Evolutionary conservation across 2,329 filamentous ascomycete species (phyloP).

Genomic region (Aspergillus ustus): DNA sequence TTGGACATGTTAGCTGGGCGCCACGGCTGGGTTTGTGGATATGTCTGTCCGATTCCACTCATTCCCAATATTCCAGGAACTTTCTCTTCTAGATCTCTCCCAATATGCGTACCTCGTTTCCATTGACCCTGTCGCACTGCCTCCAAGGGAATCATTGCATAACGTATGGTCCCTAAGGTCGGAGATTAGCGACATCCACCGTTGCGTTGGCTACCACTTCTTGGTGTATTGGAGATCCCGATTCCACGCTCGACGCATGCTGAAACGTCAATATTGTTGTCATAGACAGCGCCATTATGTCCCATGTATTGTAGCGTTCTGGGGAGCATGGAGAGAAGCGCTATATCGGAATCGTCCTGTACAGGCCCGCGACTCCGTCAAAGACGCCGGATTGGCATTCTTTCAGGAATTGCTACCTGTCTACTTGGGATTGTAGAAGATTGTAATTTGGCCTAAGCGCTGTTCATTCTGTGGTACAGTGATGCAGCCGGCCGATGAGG

Average conservation of each 20-base stretch:
- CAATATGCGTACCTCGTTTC: not conserved
- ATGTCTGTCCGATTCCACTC: not conserved
- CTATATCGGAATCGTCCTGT: not conserved
- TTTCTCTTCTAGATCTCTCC: not conserved
- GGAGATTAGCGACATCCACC: slow-evolving; percentile 73
- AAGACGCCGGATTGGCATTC: slow-evolving; percentile 1
- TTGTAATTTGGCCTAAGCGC: not conserved
- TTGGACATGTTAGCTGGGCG: not conserved
- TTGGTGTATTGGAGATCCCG: slow-evolving; percentile 63
- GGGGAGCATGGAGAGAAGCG: not conserved
- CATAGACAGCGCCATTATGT: slow-evolving; percentile 55
- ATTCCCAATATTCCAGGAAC: not conserved
- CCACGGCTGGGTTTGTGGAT: no score
- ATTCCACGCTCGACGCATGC: slow-evolving; percentile 65
- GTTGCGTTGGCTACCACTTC: slow-evolving; percentile 75
- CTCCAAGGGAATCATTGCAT: slow-evolving; percentile 29
- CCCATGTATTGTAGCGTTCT: not conserved
- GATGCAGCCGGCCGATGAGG: not conserved
- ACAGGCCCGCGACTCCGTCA: not conserved
- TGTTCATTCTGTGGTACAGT: not conserved
- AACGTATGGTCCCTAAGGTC: slow-evolving; percentile 72
- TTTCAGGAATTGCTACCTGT: not conserved
- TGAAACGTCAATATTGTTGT: slow-evolving; percentile 76
- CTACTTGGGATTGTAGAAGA: not conserved
- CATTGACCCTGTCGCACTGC: not conserved